These are phyloP conservation scores for Fraxinus cuspidata DNA, from an alignment of 257 asterid species.

Conservation along the genomic window DNA sequence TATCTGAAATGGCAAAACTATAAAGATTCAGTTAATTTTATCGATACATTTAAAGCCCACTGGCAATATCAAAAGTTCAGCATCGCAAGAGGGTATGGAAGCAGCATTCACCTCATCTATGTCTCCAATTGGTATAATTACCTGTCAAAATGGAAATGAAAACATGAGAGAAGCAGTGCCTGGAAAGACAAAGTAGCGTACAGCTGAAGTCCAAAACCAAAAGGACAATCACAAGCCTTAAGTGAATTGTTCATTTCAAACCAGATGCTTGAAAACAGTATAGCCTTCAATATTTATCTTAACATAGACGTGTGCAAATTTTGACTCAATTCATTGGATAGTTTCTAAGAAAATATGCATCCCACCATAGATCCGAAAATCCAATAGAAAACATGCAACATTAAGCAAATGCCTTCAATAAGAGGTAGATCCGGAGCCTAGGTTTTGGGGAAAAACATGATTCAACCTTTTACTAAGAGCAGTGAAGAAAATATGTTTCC, in stretches of 20 bases:
- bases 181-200: not conserved
- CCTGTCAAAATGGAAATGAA: conserved; percentile 55
- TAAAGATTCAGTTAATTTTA: conserved; percentile 26
- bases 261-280: not conserved
- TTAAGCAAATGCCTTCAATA: not conserved
- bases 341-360: not conserved
- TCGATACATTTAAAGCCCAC: conserved; percentile 24
- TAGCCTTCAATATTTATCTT: not conserved
- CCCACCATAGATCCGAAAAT: not conserved
- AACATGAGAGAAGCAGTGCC: conserved; percentile 24
- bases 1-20: conserved; percentile 51
- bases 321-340: not conserved
- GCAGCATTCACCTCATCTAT: conserved; percentile 74
- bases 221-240: conserved; percentile 16
- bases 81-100: conserved; percentile 25
- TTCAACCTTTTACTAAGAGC: conserved; percentile 13
- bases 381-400: not conserved
- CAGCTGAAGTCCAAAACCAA: conserved; percentile 15
- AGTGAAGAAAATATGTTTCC: conserved; percentile 7
- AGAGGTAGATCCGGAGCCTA: conserved; percentile 4
- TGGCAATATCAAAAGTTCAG: conserved; percentile 22
- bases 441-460: not conserved
- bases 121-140: conserved; percentile 82
- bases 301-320: not conserved
- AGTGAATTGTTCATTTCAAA: not conserved